Evolutionary conservation across 352 stramenopile genomes (phyloP).

Genomic region (Globisporangium yorkense): DNA sequence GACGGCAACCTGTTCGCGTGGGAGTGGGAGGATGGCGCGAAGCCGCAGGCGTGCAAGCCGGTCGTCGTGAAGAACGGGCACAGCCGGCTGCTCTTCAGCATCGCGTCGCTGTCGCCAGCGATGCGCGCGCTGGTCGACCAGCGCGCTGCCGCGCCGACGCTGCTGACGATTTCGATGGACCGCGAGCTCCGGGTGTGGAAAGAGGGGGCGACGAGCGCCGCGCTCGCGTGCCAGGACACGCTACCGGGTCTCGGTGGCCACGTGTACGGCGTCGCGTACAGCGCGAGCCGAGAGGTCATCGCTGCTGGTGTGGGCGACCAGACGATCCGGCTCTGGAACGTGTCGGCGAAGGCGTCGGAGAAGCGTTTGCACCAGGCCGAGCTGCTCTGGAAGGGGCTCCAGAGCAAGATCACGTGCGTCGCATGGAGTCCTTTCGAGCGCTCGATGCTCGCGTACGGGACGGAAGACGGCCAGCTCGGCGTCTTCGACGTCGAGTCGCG

Average conservation of each 20-base stretch:
- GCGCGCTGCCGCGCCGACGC: slow-evolving; percentile 9
- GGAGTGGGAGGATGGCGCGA: slow-evolving; percentile 30
- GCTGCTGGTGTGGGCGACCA: slow-evolving; percentile 65
- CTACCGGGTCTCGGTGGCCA: slow-evolving; percentile 57
- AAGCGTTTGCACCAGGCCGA: slow-evolving; percentile 30
- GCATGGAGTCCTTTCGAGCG: slow-evolving; percentile 54
- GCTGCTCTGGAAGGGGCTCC: slow-evolving; percentile 69
- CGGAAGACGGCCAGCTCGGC: slow-evolving; percentile 61
- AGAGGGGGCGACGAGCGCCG: slow-evolving; percentile 16
- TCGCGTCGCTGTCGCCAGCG: slow-evolving; percentile 23
- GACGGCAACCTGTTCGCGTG: slow-evolving; percentile 62
- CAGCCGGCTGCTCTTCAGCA: slow-evolving; percentile 59
- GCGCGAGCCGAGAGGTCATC: slow-evolving; percentile 18
- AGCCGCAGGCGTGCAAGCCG: slow-evolving; percentile 25
- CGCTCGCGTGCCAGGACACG: slow-evolving; percentile 29
- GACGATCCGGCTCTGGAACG: slow-evolving; percentile 62
- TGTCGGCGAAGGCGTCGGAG: slow-evolving; percentile 11
- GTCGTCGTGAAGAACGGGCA: slow-evolving; percentile 56
- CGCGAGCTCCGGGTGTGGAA: slow-evolving; percentile 60
- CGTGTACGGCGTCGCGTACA: slow-evolving; percentile 49
- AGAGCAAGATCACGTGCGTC: slow-evolving; percentile 71
- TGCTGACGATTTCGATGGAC: slow-evolving; percentile 63
- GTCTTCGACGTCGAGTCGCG: slow-evolving; percentile 51
- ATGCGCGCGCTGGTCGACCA: not conserved
- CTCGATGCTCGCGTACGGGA: slow-evolving; percentile 54